A percentile compares a stretch with the other conserved stretches of the same genome.
These are phyloP conservation scores for Neofusicoccum parvum DNA, from an alignment of 2,329 filamentous ascomycete genomes.

Conservation along the genomic window DNA sequence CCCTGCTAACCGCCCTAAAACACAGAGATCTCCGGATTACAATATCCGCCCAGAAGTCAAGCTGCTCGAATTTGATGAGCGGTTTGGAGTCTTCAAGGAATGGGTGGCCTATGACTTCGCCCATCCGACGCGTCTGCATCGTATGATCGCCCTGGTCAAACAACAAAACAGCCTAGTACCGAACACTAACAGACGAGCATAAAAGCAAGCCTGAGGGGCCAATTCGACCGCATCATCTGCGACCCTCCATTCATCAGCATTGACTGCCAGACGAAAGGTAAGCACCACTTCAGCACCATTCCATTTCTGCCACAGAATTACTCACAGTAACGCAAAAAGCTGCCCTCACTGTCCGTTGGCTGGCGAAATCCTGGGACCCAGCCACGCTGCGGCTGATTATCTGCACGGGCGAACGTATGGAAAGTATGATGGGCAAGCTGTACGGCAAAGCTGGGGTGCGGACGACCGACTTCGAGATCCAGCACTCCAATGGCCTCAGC, in stretches of 20 bases:
- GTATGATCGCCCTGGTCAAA: conserved; percentile 37
- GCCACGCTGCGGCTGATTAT: conserved; percentile 56
- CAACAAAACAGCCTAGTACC: neutral
- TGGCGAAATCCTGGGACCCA: conserved; percentile 56
- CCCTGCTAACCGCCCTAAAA: neutral
- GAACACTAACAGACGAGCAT: neutral
- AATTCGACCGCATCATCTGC: conserved; percentile 69
- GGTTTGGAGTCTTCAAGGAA: conserved; percentile 73
- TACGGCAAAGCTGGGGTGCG: conserved; percentile 64
- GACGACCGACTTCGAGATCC: conserved; percentile 69
- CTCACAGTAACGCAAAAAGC: conserved; percentile 45
- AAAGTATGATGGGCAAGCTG: conserved; percentile 63
- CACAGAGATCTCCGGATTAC: conserved; percentile 24
- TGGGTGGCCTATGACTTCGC: conserved; percentile 76
- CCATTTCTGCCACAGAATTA: neutral
- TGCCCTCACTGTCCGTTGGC: conserved; percentile 74
- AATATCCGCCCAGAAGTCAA: conserved; percentile 57
- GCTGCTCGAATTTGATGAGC: conserved; percentile 73
- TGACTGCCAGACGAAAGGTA: conserved; percentile 79
- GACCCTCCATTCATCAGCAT: conserved; percentile 80
- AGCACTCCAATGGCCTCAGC: conserved; percentile 71
- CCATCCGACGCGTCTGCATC: conserved; percentile 65
- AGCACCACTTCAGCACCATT: neutral
- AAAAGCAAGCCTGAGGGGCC: conserved; percentile 60
- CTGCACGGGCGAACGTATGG: conserved; percentile 80